Base-by-base conservation (phyloP, 1,139 yeast species). In the Spencermartinsiella ligniputridi region DNA sequence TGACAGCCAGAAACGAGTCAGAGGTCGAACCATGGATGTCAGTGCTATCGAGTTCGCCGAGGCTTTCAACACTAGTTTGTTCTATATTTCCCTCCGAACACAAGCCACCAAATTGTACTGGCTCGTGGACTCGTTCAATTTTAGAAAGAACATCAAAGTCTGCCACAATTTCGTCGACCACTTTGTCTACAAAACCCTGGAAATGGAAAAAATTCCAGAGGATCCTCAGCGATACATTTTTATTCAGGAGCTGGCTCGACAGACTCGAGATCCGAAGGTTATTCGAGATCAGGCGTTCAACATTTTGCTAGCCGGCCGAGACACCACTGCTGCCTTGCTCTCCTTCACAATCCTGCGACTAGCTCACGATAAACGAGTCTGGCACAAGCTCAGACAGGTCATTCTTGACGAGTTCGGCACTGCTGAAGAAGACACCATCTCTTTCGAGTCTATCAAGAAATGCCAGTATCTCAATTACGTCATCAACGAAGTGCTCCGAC, bases 241-340 rank as follows among this genome's bases (percentile, higher is more conserved):
- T 57, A 67, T 76, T 51, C 71, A 72, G 49, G 80, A 75, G 53
- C 67, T 77, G 51, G 75, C 66, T 30, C 72, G 74, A 54, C 73
- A 73, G 51, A 75, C 81, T 1, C 66, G 72, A 45, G 72, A 77
- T 55, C 77, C 76, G 5, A 60, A 53, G 32, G 66, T 70, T 12
- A 68, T 77, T 52, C 68, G 78, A 40, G 78, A 75, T 53, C 80
- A 76, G 58, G 66, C 74, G 33, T 63, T 77, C 52, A 75, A 75
- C 52, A 73, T 77, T 50, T 60, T 77, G 47, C 63, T 76, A 20
- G 81, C 81, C 20, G 81, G 79, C 13, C 66, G 81, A 56, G 81
- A 76, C 57, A 77, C 83, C 37, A 78, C 82, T 17, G 81, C 82
- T 1, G 75, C 77, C 2, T 63, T 75, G 38, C 68, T 78, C 45